These are phyloP conservation scores for Striga asiatica DNA, from an alignment of 257 asterid genomes.

Conservation along the genomic window DNA sequence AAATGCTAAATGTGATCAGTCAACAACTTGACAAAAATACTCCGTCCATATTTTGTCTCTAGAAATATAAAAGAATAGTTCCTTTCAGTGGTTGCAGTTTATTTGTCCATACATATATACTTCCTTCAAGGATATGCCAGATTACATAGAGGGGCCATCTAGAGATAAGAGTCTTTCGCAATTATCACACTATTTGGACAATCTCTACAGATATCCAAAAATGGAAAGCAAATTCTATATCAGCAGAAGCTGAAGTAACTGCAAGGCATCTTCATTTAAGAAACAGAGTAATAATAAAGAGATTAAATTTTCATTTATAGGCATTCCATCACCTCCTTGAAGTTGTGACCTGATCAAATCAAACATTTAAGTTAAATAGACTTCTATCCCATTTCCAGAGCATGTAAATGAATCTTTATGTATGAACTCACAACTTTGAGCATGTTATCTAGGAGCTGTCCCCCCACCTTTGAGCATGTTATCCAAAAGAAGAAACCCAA, in stretches of 20 bases:
- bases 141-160: not conserved
- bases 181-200: conserved; percentile 4
- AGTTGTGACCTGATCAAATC: conserved; percentile 5
- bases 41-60: not conserved
- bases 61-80: not conserved
- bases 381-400: conserved; percentile 9
- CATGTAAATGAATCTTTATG: not conserved
- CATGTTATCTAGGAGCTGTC: too few relatives aligned
- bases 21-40: not conserved
- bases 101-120: not conserved
- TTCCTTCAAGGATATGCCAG: not conserved
- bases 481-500: too few relatives aligned
- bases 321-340: conserved; percentile 10
- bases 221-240: not conserved
- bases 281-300: not conserved
- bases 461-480: too few relatives aligned
- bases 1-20: not conserved
- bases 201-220: not conserved
- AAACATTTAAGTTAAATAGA: not conserved
- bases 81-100: not conserved
- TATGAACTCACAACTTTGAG: too few relatives aligned
- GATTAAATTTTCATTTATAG: not conserved
- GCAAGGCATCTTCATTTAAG: not conserved
- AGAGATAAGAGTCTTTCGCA: not conserved
- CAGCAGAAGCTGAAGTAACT: not conserved